Evolutionary conservation across 208 protist species (phyloP).

Genomic region (Herpetomonas samuelpessoai): DNA sequence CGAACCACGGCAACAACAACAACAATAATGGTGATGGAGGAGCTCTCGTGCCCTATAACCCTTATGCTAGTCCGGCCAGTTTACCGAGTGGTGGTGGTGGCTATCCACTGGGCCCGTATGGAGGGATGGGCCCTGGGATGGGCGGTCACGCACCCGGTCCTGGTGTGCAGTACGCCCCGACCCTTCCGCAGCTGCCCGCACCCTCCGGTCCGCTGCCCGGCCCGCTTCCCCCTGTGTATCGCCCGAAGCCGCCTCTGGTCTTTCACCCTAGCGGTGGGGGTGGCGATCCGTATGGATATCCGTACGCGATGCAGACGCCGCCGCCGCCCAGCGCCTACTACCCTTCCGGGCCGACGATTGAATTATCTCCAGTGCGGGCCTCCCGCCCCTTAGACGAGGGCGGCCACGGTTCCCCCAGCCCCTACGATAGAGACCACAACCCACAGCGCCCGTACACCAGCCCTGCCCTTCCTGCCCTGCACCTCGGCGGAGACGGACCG

Average conservation of each 20-base stretch:
- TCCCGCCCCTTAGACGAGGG: not conserved
- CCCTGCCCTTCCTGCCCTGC: not conserved
- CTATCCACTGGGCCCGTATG: not conserved
- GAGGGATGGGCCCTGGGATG: no score
- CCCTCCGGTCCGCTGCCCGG: slow-evolving; percentile 15
- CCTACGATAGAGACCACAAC: no score
- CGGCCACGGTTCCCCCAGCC: no score
- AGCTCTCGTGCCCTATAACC: no score
- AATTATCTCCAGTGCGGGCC: not conserved
- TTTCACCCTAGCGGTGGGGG: slow-evolving; percentile 19
- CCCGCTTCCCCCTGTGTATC: slow-evolving; percentile 33
- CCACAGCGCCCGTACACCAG: not conserved
- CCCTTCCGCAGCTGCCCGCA: not conserved
- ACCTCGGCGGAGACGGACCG: not conserved
- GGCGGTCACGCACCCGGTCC: no score
- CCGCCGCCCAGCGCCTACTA: slow-evolving; percentile 6
- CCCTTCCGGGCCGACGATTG: not conserved
- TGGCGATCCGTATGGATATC: not conserved
- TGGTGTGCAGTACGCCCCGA: not conserved
- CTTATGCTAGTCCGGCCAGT: no score
- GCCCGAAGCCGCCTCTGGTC: slow-evolving; percentile 34
- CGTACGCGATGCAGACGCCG: not conserved
- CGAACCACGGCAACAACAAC: slow-evolving; percentile 5
- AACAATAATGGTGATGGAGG: slow-evolving; percentile 8
- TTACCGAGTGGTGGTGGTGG: no score